A percentile compares a stretch with the other conserved stretches of the same genome.
phyloP scores from a whole-genome alignment of 257 asterid genomes.

The Leptodermis oblonga region DNA sequence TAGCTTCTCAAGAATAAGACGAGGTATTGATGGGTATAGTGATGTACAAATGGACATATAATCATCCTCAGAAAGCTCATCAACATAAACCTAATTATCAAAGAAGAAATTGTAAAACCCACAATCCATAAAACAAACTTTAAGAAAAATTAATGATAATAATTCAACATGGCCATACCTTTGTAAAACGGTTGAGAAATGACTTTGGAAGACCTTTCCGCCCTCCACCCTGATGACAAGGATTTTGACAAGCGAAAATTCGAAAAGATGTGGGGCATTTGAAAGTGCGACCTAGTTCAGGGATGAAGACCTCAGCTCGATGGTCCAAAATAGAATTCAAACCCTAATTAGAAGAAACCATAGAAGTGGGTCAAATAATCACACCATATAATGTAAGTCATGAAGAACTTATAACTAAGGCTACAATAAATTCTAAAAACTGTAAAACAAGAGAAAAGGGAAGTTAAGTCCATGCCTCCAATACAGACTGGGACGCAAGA shows the following conservation, averaged over 20 bases:
- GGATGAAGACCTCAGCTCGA: slow-evolving; percentile 97
- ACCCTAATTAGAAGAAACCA: slow-evolving; percentile 44
- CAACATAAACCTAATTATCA: slow-evolving; percentile 75
- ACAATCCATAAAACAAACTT: background rate
- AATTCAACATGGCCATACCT: slow-evolving; percentile 43
- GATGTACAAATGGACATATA: slow-evolving; percentile 74
- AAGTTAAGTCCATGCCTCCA: slow-evolving; percentile 58
- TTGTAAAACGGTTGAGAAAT: slow-evolving; percentile 90
- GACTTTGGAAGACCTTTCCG: slow-evolving; percentile 97
- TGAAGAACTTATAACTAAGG: background rate
- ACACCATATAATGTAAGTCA: background rate
- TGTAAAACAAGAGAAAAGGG: slow-evolving; percentile 6
- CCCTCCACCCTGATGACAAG: slow-evolving; percentile 94
- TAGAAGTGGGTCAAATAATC: background rate
- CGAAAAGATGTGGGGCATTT: slow-evolving; percentile 86
- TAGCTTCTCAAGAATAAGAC: slow-evolving; percentile 48
- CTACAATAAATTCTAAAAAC: slow-evolving; percentile 3
- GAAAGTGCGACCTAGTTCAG: slow-evolving; percentile 78
- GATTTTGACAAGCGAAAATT: slow-evolving; percentile 97
- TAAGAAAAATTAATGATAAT: too few relatives aligned
- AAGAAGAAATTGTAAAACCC: background rate
- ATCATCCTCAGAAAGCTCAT: slow-evolving; percentile 84
- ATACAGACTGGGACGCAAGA: slow-evolving; percentile 98
- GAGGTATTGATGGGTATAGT: slow-evolving; percentile 59
- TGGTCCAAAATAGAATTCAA: slow-evolving; percentile 94